Evolutionary conservation across 495 filamentous ascomycete genomes (phyloP).

Genomic region (Polyplosphaeria fusca): DNA sequence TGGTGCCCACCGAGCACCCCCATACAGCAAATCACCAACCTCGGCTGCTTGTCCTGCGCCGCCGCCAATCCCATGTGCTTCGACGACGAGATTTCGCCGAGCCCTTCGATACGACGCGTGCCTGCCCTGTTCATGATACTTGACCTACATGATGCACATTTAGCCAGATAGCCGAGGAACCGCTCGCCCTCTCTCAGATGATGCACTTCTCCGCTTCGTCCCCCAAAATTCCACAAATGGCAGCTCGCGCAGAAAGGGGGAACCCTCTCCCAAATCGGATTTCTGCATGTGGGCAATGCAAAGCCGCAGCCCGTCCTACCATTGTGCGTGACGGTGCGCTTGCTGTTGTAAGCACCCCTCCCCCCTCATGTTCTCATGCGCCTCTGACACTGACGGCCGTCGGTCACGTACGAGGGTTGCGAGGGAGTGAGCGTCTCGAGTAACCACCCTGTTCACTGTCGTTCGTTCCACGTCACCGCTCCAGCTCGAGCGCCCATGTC

Average conservation of each 20-base stretch:
- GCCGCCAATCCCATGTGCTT: background rate
- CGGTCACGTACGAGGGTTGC: slow-evolving; percentile 18
- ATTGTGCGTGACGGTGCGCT: too few relatives aligned
- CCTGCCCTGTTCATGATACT: background rate
- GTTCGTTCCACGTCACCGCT: slow-evolving; percentile 32
- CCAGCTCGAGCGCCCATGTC: background rate
- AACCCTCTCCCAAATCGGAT: too few relatives aligned
- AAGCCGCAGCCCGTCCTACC: too few relatives aligned
- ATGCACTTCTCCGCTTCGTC: background rate
- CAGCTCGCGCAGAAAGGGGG: background rate
- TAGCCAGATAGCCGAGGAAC: slow-evolving; percentile 26
- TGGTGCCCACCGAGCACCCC: background rate
- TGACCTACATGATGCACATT: background rate
- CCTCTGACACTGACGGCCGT: background rate
- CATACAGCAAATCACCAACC: background rate
- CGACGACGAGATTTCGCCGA: slow-evolving; percentile 18
- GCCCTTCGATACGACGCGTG: slow-evolving; percentile 6
- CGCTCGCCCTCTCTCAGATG: background rate
- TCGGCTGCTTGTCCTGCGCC: background rate
- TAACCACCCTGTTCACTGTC: slow-evolving; percentile 13
- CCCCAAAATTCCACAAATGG: slow-evolving; percentile 15
- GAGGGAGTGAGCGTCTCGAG: slow-evolving; percentile 13
- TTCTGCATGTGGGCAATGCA: too few relatives aligned
- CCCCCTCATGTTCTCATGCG: slow-evolving; percentile 8
- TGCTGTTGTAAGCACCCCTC: too few relatives aligned